Conservation (phyloP, 176 grass and related monocot genomes). For the Juncus effusus region DNA sequence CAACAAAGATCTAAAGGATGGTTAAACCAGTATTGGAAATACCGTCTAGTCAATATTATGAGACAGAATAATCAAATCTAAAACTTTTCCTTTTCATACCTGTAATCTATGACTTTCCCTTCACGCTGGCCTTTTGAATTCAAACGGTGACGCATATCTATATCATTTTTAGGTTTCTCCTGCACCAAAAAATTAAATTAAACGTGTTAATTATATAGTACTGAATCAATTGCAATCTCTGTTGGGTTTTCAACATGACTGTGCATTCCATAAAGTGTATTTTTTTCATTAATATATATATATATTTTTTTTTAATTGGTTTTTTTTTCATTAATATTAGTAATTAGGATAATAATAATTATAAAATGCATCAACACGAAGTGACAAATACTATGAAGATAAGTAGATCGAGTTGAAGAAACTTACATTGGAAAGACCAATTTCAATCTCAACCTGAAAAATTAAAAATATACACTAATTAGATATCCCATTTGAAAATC, state of each 20-base stretch:
- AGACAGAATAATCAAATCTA: neutral
- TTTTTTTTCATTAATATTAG: neutral
- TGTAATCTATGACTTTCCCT: constrained; percentile 98
- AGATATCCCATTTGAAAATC: neutral
- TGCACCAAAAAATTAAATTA: constrained; percentile 34
- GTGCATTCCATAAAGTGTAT: no score
- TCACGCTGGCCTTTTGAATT: constrained; percentile 91
- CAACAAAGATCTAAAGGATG: neutral
- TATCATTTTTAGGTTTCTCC: constrained; percentile 97
- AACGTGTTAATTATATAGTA: neutral
- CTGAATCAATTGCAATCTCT: neutral
- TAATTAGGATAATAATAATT: neutral
- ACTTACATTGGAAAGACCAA: constrained; percentile 81
- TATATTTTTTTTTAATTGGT: neutral
- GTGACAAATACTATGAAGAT: neutral
- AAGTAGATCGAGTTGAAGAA: neutral
- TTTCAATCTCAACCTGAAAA: constrained; percentile 72
- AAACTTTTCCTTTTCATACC: constrained; percentile 27
- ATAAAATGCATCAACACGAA: neutral
- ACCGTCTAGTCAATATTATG: neutral
- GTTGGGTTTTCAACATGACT: neutral
- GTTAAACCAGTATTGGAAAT: neutral
- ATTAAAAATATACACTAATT: neutral
- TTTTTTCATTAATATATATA: neutral
- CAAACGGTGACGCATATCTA: constrained; percentile 80